A percentile compares a stretch with the other conserved stretches of the same genome.
phyloP scores from a whole-genome alignment of 139 green algal species.

The Coccomyxa sp. region DNA sequence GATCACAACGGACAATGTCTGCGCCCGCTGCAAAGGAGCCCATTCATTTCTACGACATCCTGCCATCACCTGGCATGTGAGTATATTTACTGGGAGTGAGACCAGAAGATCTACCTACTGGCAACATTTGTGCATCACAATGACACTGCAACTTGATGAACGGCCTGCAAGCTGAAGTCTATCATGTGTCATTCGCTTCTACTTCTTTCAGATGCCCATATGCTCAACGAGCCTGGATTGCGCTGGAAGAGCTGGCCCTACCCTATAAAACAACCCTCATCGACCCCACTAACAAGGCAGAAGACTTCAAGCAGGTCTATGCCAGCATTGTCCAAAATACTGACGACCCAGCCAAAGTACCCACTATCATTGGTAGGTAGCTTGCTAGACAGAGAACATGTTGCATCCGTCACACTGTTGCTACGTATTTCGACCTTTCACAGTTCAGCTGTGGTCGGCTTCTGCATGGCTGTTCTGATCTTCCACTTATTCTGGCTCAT shows the following conservation, averaged over 20 bases:
- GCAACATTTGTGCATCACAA: no score
- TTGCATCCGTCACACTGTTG: no score
- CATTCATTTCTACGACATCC: no score
- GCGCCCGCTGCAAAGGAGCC: no score
- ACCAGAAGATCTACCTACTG: no score
- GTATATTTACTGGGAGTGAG: no score
- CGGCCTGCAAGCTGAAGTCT: no score
- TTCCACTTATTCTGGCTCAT: not conserved
- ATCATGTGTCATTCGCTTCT: not conserved
- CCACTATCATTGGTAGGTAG: constrained; percentile 5
- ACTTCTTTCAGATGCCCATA: not conserved
- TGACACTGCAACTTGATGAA: no score
- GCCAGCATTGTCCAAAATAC: not conserved
- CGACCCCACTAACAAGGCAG: not conserved
- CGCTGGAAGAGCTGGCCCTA: not conserved
- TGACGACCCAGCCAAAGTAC: not conserved
- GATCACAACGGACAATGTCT: no score
- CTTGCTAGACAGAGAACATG: no score
- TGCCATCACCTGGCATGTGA: no score
- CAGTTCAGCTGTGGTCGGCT: not conserved
- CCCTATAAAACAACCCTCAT: not conserved
- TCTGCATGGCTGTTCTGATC: not conserved
- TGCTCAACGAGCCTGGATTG: constrained; percentile 9
- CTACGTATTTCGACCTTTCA: not conserved
- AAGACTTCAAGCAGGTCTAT: not conserved